Conservation (phyloP, 495 filamentous ascomycete genomes). For the Penicillium nucicola region DNA sequence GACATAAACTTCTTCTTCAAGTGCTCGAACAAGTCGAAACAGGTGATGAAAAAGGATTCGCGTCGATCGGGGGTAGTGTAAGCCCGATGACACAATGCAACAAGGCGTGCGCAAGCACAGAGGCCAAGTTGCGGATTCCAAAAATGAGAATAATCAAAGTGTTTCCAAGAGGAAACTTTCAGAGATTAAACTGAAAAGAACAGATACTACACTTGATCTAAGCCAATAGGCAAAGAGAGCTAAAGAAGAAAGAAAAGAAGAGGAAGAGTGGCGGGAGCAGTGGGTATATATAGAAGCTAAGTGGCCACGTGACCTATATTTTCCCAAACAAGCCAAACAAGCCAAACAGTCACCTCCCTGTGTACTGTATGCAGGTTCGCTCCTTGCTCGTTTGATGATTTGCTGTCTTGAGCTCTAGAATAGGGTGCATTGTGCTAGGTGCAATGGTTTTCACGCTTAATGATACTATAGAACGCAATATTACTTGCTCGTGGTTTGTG, state of each 20-base stretch:
- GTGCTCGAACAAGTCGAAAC: slow-evolving; percentile 53
- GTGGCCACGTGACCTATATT: too few relatives aligned
- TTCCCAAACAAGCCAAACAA: too few relatives aligned
- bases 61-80: slow-evolving; percentile 84
- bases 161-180: slow-evolving; percentile 63
- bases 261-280: too few relatives aligned
- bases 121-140: slow-evolving; percentile 53
- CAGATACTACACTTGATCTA: slow-evolving; percentile 99
- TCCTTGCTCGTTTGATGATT: too few relatives aligned
- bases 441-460: too few relatives aligned
- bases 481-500: too few relatives aligned
- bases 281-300: too few relatives aligned
- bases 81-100: slow-evolving; percentile 81
- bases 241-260: slow-evolving; percentile 48
- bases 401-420: too few relatives aligned
- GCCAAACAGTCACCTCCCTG: too few relatives aligned
- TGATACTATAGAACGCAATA: too few relatives aligned
- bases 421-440: too few relatives aligned
- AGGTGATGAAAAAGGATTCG: slow-evolving; percentile 68
- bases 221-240: slow-evolving; percentile 59
- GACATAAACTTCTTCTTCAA: slow-evolving; percentile 66
- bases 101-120: slow-evolving; percentile 79
- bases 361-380: too few relatives aligned
- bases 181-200: slow-evolving; percentile 98
- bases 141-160: slow-evolving; percentile 89